Percentiles rank a stretch among this genome's conserved stretches.
Evolutionary conservation across 371 early-diverging fungal species (phyloP).

Genomic region (Mucor indicus): DNA sequence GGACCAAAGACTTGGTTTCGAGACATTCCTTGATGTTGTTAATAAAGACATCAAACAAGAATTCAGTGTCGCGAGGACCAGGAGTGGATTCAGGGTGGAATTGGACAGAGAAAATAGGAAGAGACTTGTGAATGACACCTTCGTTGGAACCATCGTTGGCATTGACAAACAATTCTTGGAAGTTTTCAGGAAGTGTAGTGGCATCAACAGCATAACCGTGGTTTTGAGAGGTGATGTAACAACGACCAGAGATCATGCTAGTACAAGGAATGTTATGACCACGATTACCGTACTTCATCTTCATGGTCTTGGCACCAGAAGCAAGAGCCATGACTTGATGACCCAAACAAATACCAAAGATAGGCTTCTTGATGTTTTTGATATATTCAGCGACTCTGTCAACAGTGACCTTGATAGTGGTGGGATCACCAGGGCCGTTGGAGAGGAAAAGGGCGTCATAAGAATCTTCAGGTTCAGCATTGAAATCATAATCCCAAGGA

Average conservation of each 20-base stretch:
- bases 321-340: slow-evolving; percentile 95
- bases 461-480: slow-evolving; percentile 60
- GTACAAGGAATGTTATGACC: slow-evolving; percentile 99
- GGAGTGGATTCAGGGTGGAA: slow-evolving; percentile 98
- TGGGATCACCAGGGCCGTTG: slow-evolving; percentile 98
- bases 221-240: slow-evolving; percentile 97
- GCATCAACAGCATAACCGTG: slow-evolving; percentile 96
- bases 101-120: slow-evolving; percentile 96
- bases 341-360: slow-evolving; percentile 98
- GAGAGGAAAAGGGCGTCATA: slow-evolving; percentile 93
- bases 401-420: slow-evolving; percentile 74
- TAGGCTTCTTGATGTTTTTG: slow-evolving; percentile 73
- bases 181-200: slow-evolving; percentile 68
- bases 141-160: slow-evolving; percentile 98
- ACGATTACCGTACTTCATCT: slow-evolving; percentile 98
- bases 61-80: slow-evolving; percentile 97
- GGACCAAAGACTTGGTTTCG: slow-evolving; percentile 67
- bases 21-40: slow-evolving; percentile 70
- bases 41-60: slow-evolving; percentile 92
- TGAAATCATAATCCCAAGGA: slow-evolving; percentile 94
- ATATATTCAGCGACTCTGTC: slow-evolving; percentile 66
- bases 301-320: slow-evolving; percentile 87
- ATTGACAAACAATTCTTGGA: slow-evolving; percentile 92
- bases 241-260: slow-evolving; percentile 88
- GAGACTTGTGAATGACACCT: slow-evolving; percentile 85